phyloP scores from a whole-genome alignment of 2,329 filamentous ascomycete species.

The Colletotrichum acutatum region DNA sequence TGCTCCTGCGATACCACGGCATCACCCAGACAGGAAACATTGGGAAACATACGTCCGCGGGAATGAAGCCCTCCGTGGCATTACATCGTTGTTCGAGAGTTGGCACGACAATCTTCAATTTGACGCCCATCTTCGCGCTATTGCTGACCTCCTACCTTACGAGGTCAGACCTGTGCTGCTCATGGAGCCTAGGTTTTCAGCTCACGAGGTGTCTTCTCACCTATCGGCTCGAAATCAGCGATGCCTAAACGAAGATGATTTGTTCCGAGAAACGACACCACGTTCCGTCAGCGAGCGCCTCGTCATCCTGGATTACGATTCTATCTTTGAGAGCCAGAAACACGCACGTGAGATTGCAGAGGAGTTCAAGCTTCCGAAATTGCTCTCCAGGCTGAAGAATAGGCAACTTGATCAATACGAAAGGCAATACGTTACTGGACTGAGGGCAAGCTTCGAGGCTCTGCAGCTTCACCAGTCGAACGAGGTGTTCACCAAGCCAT shows the following conservation, averaged over 20 bases:
- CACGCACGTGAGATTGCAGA: too few relatives aligned
- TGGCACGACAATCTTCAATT: conserved; percentile 43
- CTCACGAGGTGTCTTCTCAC: background rate
- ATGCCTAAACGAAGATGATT: too few relatives aligned
- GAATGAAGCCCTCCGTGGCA: too few relatives aligned
- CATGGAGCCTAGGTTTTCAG: background rate
- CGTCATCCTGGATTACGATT: background rate
- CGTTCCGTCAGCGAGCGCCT: too few relatives aligned
- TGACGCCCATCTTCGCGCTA: conserved; percentile 37
- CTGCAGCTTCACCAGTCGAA: background rate
- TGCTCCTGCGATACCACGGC: background rate
- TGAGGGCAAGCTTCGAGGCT: background rate
- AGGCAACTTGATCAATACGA: background rate
- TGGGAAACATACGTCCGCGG: background rate
- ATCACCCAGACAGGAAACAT: background rate
- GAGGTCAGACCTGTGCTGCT: background rate
- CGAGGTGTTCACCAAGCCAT: too few relatives aligned
- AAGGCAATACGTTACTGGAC: background rate
- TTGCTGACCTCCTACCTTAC: background rate
- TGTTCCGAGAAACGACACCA: too few relatives aligned
- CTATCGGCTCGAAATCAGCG: too few relatives aligned
- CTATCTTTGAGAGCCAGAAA: background rate
- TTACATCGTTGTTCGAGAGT: background rate
- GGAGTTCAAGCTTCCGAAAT: background rate
- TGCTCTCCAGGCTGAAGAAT: background rate